phyloP scores from a whole-genome alignment of 2,329 filamentous ascomycete genomes.

The Botrytis fragariae region DNA sequence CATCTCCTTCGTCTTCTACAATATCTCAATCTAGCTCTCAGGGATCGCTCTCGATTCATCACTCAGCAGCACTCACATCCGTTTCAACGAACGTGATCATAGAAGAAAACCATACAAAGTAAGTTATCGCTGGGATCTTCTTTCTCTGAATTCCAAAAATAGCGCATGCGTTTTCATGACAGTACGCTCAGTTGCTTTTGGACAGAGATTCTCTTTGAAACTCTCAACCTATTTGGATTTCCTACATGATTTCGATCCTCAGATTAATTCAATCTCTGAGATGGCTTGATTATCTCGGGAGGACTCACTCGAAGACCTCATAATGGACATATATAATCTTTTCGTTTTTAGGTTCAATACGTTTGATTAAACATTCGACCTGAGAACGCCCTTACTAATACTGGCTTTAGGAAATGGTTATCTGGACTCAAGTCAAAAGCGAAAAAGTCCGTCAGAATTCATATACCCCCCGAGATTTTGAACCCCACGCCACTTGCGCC shows the following conservation, averaged over 20 bases:
- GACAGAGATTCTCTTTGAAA: too few species aligned
- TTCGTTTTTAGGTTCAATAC: too few species aligned
- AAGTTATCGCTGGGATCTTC: background rate
- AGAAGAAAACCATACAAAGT: background rate
- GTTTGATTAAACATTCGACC: too few species aligned
- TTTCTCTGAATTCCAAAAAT: background rate
- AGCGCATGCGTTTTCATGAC: too few species aligned
- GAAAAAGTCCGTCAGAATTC: conserved; percentile 21
- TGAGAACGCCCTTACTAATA: background rate
- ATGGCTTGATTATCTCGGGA: too few species aligned
- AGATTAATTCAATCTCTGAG: too few species aligned
- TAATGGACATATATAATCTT: too few species aligned
- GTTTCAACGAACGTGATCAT: background rate
- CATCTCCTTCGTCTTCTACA: background rate
- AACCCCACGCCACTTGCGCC: background rate
- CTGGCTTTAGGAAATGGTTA: conserved; percentile 14
- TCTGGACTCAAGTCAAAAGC: background rate
- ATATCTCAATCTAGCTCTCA: background rate
- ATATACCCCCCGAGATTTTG: background rate
- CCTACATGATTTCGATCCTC: too few species aligned
- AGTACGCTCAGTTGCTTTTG: too few species aligned
- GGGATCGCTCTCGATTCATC: background rate
- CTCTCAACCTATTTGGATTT: too few species aligned
- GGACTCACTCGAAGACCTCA: too few species aligned
- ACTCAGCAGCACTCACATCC: background rate